Evolutionary conservation across 2,329 filamentous ascomycete genomes (phyloP), one percentile per base, ranked within the genome.

Genomic region (Hymenotorrendiella dingleyae): DNA sequence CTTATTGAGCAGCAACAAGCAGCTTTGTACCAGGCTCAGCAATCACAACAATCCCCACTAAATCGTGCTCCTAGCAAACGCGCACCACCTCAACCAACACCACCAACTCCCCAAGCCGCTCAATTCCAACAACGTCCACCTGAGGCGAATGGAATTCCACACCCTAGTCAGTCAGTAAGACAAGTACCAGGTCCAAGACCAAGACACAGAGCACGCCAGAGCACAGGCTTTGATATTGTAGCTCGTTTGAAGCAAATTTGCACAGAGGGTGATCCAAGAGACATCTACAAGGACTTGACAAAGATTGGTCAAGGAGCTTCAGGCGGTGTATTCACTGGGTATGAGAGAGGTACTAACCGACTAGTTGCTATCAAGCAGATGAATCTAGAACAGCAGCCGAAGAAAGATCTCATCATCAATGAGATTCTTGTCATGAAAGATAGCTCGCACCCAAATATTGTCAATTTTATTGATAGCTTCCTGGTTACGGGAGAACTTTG

Each of bases 401-500:
- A 97, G 76, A 98, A 98, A 66, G 93, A 98, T 57, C 72, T 97
- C 36, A 98, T 98, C 59, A 96, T 98, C 67, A 98, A 98, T 64
- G 93, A 98, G 63, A 98, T 98, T 54, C 68, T 98, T 45, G 93
- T 98, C 45, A 98, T 98, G 93, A 95, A 94, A 69, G 93, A 97
- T 59, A 96, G 90, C 72, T 93, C 87, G 45, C 93, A 98, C 63
- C 91, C 89, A 58, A 97, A 97, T 63, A 94, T 98, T 66, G 93
- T 98, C 67, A 98, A 98, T 66, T 98, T 97, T 66, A 91, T 97
- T 69, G 93, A 97, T 70, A 96, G 90, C 63, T 97, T 90, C 64
- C 73, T 98, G 9, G 84, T 90, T 45, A 78, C 80, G 10, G 86
- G 91, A 32, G 93, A 97, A 64, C 71, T 98, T 22, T 98, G 93